Evolutionary conservation across 306 rosid species (phyloP).

Genomic region (Begonia fuchsioides): DNA sequence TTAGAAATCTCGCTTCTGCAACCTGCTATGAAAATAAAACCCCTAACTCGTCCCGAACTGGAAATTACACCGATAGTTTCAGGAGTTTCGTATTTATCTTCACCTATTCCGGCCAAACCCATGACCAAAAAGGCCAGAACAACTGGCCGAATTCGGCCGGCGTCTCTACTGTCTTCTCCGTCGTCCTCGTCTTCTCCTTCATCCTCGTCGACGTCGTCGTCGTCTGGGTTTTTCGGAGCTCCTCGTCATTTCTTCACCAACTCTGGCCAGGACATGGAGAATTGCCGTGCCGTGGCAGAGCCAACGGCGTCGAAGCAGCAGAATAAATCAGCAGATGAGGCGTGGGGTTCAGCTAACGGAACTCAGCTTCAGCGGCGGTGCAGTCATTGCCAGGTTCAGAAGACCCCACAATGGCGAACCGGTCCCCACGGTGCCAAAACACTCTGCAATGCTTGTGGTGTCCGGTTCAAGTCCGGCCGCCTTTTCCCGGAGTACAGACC

Average conservation of each 20-base stretch:
- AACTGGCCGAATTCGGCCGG: slow-evolving; percentile 14
- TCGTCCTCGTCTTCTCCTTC: slow-evolving; percentile 33
- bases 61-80: slow-evolving; percentile 11
- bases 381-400: slow-evolving; percentile 76
- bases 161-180: slow-evolving; percentile 17
- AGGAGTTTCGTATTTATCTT: slow-evolving; percentile 23
- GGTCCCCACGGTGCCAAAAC: slow-evolving; percentile 83
- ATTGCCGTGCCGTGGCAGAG: background rate
- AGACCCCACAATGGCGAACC: slow-evolving; percentile 95
- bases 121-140: slow-evolving; percentile 32
- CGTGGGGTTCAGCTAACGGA: slow-evolving; percentile 7
- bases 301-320: slow-evolving; percentile 54
- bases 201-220: slow-evolving; percentile 25
- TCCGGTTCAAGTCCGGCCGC: no score
- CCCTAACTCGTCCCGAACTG: slow-evolving; percentile 24
- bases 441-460: no score
- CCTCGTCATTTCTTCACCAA: slow-evolving; percentile 12
- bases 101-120: slow-evolving; percentile 31
- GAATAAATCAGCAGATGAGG: slow-evolving; percentile 29
- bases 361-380: slow-evolving; percentile 57
- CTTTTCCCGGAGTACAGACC: no score
- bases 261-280: slow-evolving; percentile 10
- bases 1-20: slow-evolving; percentile 35
- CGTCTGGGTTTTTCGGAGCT: slow-evolving; percentile 23
- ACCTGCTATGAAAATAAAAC: slow-evolving; percentile 18